These are phyloP conservation scores for Neofusicoccum cordaticola DNA, from an alignment of 2,329 filamentous ascomycete species.

Conservation along the genomic window DNA sequence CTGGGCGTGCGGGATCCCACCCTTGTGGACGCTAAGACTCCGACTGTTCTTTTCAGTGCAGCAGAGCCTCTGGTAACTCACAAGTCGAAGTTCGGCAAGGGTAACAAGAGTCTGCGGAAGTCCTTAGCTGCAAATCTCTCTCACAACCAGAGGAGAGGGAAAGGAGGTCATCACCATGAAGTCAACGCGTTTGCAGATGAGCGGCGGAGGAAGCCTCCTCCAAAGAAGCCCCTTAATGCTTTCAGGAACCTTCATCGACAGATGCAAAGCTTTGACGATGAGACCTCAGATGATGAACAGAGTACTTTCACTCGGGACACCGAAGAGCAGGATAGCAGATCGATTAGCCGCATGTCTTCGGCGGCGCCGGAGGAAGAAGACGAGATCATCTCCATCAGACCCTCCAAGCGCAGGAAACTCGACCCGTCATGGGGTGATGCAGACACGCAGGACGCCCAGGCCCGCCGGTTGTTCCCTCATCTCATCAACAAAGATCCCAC, in stretches of 20 bases:
- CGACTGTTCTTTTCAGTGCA: conserved; percentile 50
- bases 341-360: conserved; percentile 65
- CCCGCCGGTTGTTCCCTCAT: conserved; percentile 47
- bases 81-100: conserved; percentile 11
- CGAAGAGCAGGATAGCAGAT: conserved; percentile 80
- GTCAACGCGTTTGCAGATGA: conserved; percentile 55
- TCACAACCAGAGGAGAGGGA: not conserved
- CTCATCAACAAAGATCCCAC: conserved; percentile 62
- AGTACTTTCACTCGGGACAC: conserved; percentile 71
- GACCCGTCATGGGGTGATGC: conserved; percentile 47
- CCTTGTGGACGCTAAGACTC: conserved; percentile 54
- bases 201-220: conserved; percentile 55
- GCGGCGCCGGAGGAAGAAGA: conserved; percentile 52
- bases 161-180: conserved; percentile 10
- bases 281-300: conserved; percentile 76
- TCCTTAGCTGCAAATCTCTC: conserved; percentile 1
- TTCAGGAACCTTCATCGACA: conserved; percentile 77
- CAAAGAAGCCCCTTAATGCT: conserved; percentile 61
- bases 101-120: conserved; percentile 9
- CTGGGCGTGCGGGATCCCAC: conserved; percentile 71
- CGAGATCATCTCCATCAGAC: conserved; percentile 44
- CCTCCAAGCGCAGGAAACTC: conserved; percentile 46
- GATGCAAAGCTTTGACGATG: conserved; percentile 69
- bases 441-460: conserved; percentile 48
- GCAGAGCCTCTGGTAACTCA: not conserved